These are phyloP conservation scores for Boletus vermiculosoides DNA, from an alignment of 768 basidiomycete genomes.

Conservation along the genomic window DNA sequence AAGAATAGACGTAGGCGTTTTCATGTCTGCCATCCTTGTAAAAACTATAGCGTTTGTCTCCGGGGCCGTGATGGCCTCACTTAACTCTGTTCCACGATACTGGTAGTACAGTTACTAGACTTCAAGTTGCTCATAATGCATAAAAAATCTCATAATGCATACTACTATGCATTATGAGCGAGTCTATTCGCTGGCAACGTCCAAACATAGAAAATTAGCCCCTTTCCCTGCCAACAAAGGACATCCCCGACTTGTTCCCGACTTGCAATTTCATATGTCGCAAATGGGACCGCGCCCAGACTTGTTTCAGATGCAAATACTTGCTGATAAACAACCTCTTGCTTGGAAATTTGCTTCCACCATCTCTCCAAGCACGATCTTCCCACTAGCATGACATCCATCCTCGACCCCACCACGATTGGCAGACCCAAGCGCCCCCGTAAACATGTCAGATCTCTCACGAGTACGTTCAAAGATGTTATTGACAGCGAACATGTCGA, in stretches of 20 bases:
- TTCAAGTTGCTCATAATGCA: too few relatives aligned
- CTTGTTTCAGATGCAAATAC: background rate
- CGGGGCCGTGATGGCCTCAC: too few relatives aligned
- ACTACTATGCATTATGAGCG: too few relatives aligned
- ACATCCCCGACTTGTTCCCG: background rate
- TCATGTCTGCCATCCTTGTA: too few relatives aligned
- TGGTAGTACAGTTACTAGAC: too few relatives aligned
- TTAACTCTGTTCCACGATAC: too few relatives aligned
- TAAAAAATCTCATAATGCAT: too few relatives aligned
- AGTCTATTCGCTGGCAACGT: too few relatives aligned
- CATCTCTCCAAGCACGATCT: background rate
- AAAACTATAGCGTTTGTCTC: too few relatives aligned
- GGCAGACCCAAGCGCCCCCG: constrained; percentile 54
- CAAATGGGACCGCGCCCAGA: too few relatives aligned
- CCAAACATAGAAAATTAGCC: background rate
- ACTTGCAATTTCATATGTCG: background rate
- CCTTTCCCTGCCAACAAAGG: background rate
- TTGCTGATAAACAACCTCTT: background rate
- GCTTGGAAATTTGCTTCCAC: background rate
- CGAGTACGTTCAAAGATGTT: constrained; percentile 40
- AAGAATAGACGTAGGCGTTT: too few relatives aligned
- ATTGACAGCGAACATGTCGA: background rate
- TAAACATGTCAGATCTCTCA: constrained; percentile 68
- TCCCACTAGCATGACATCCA: constrained; percentile 51
- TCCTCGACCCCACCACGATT: constrained; percentile 62